Base-by-base conservation (phyloP, 495 filamentous ascomycete genomes). In the Bacidia gigantensis region DNA sequence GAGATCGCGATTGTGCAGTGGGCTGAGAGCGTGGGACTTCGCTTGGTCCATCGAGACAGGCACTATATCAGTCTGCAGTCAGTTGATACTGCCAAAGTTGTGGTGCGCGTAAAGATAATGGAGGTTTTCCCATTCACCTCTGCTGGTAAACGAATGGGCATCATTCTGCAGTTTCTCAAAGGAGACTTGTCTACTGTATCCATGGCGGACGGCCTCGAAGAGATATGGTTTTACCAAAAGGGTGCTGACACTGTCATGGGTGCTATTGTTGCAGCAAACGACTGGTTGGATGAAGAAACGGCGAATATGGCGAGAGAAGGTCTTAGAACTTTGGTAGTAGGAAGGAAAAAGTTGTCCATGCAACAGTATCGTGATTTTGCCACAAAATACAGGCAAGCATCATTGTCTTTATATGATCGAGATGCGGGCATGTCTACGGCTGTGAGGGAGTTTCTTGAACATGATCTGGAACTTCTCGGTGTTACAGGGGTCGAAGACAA, bases 191-290 rank as follows among this genome's bases (percentile, higher is more conserved):
- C 68, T 12, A 32, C 49, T 3, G 41, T 40, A 14, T 38, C 53
- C 23, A 21, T 42, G 11, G 29, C 35, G 5, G 52, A 60, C 12
- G 65, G 73, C 35, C 59, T 70, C 2, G 61, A 64, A 1, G 89
- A 96, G 60, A 89, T 96, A 21, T 97, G 92, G 87, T 99, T 99
- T 66, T 99, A 88, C 60, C 89, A 99, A 56, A 99, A 99, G 65
- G 93, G 93, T 23, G 93, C 93, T 5, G 93, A 99, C 63, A 97
- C 93, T 0, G 89, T 97, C 42, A 99, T 99, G 93, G 73, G 80
- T 14, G 75, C 84, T 11, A 97, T 99, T 56, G 93, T 99, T 24
- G 85, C 82, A 12, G 76, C 87, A 11, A 96, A 96, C 61, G 92
- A 97, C 71, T 99, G 93, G 93, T 77, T 99, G 2, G 93, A 97